phyloP scores from a whole-genome alignment of 2,329 filamentous ascomycete genomes.

The Colletotrichum lini region DNA sequence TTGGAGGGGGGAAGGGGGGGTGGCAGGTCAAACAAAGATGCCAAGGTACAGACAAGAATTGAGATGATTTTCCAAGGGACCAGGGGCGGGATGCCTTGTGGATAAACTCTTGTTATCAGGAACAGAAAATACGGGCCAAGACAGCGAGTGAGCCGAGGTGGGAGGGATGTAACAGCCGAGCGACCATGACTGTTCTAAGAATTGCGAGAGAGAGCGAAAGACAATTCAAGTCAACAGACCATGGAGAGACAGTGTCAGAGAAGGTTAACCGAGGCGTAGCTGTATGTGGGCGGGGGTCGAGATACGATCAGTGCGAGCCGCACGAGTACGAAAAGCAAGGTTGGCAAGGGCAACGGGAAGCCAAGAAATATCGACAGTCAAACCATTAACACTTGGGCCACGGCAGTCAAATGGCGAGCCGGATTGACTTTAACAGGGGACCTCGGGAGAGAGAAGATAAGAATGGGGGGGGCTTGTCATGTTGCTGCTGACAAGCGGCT shows the following conservation, averaged over 20 bases:
- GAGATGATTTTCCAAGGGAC: conserved; percentile 21
- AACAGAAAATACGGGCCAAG: neutral
- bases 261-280: conserved; percentile 28
- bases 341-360: conserved; percentile 7
- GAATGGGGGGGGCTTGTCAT: neutral
- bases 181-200: conserved; percentile 13
- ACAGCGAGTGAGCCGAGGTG: conserved; percentile 3
- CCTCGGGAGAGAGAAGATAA: neutral
- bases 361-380: conserved; percentile 33
- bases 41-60: conserved; percentile 33
- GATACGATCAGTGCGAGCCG: conserved; percentile 18
- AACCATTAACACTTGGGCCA: conserved; percentile 18
- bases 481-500: neutral
- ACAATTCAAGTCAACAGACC: conserved; percentile 28
- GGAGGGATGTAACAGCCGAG: neutral
- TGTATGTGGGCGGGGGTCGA: conserved; percentile 16
- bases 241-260: conserved; percentile 37
- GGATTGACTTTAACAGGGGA: neutral
- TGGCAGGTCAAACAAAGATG: conserved; percentile 22
- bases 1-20: neutral
- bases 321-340: conserved; percentile 42
- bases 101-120: conserved; percentile 3
- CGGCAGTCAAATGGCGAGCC: neutral
- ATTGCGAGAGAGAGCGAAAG: conserved; percentile 35
- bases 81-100: conserved; percentile 13